Evolutionary conservation across 768 basidiomycete genomes (phyloP), one percentile per base, ranked within the genome.

Genomic region (Trametes maxima): DNA sequence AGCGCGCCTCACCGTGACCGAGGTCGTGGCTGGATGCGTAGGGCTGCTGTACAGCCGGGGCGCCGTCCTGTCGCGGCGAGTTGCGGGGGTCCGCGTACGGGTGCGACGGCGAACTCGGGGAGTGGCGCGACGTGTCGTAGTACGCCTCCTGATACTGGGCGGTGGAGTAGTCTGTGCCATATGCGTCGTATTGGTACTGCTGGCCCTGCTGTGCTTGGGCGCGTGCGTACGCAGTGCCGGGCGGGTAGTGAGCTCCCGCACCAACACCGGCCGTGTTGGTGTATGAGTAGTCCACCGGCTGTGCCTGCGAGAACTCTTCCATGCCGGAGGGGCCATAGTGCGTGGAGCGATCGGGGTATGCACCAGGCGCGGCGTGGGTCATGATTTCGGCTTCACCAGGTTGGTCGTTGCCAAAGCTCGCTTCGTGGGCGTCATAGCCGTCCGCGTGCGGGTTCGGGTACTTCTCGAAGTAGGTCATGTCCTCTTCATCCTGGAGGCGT

Each of bases 401-500:
- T 35, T 48, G 48, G 39, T 53, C 54, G 46, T 52, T 54, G 46
- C 57, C 48, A 37, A 51, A 49, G 53, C 55, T 57, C 55, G 46
- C 21, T 42, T 67, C 55, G 39, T 44, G 48, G 25, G 28, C 47
- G 40, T 58, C 57, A 19, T 58, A 48, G 28, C 19, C 44, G 57
- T 58, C 57, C 39, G n/a, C 10, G 51, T 64, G 56, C 40, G 50
- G 28, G 55, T 53, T 46, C 59, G 54, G 37, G 62, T 69, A 66
- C 62, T 72, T 72, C 60, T 70, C 71, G 45, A 73, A 73, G 67
- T 69, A 72, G 28, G 64, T 60, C 45, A 67, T 66, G 53, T 71
- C 70, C 52, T 71, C 69, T 47, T 72, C 72, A 25, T 71, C 65
- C 25, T 66, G 64, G 24, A 64, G 49, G 21, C 70, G 68, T 5